Evolutionary conservation across 2,329 filamentous ascomycete genomes (phyloP).

Genomic region (Nakataea oryzae): DNA sequence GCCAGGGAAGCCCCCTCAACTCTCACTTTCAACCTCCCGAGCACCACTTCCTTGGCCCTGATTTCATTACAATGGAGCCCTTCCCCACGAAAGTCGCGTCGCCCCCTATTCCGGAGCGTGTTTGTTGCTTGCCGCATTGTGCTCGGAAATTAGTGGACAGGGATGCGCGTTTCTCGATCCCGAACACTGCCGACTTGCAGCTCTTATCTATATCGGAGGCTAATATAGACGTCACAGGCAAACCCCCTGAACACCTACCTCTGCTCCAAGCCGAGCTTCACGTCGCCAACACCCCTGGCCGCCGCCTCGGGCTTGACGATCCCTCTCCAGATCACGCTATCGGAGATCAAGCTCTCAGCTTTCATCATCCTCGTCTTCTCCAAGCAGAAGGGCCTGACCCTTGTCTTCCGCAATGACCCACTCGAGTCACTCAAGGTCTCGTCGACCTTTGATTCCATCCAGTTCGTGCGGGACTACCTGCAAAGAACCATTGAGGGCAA

Average conservation of each 20-base stretch:
- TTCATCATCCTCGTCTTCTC: slow-evolving; percentile 98
- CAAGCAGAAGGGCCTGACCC: slow-evolving; percentile 88
- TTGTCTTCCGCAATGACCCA: slow-evolving; percentile 96
- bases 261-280: slow-evolving; percentile 81
- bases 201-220: not conserved
- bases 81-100: not conserved
- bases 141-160: slow-evolving; percentile 21
- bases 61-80: not conserved
- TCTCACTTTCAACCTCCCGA: not conserved
- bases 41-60: not conserved
- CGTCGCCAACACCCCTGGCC: slow-evolving; percentile 83
- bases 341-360: slow-evolving; percentile 88
- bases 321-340: slow-evolving; percentile 92
- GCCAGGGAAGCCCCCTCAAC: not conserved
- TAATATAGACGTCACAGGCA: slow-evolving; percentile 39
- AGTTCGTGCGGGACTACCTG: slow-evolving; percentile 93
- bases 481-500: slow-evolving; percentile 94
- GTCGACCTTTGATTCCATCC: slow-evolving; percentile 97
- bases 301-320: slow-evolving; percentile 90
- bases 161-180: slow-evolving; percentile 20
- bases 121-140: slow-evolving; percentile 17
- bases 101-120: not conserved
- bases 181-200: not conserved
- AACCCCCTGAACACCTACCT: slow-evolving; percentile 96
- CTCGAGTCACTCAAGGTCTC: slow-evolving; percentile 97